These are phyloP conservation scores for Lactifluus rugatus DNA, from an alignment of 768 basidiomycete species.

Conservation along the genomic window DNA sequence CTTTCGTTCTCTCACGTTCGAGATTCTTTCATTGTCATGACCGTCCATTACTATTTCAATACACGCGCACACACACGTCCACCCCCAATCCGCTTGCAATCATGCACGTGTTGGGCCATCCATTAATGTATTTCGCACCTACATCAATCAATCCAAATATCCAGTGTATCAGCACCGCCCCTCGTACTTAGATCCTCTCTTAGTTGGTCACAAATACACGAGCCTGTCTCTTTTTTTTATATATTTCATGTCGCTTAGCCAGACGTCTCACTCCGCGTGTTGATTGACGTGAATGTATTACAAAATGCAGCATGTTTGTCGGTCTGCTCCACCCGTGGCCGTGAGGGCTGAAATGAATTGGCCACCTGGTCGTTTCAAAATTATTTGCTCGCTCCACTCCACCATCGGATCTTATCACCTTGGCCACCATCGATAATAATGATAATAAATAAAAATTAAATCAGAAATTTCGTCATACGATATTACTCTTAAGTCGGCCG, in stretches of 20 bases:
- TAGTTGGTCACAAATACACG: constrained; percentile 16
- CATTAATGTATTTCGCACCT: constrained; percentile 11
- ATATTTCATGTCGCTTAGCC: background rate
- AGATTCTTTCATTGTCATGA: background rate
- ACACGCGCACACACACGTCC: background rate
- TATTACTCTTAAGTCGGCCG: background rate
- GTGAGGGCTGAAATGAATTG: no score
- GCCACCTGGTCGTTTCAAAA: no score
- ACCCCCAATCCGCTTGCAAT: background rate
- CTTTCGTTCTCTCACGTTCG: background rate
- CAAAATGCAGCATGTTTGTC: background rate
- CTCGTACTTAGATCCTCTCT: constrained; percentile 13
- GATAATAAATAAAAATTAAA: background rate
- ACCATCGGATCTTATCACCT: background rate
- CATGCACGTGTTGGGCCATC: constrained; percentile 3
- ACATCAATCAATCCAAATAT: constrained; percentile 14
- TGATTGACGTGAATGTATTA: background rate
- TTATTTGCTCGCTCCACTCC: background rate
- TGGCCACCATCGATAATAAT: constrained; percentile 4
- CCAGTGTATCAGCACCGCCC: constrained; percentile 16
- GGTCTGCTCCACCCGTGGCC: no score
- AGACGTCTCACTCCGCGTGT: background rate
- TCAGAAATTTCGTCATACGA: background rate
- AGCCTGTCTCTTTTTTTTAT: constrained; percentile 2
- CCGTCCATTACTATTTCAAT: background rate